Evolutionary conservation across 805 yeast species (phyloP).

Genomic region (Ogataea wickerhamii): DNA sequence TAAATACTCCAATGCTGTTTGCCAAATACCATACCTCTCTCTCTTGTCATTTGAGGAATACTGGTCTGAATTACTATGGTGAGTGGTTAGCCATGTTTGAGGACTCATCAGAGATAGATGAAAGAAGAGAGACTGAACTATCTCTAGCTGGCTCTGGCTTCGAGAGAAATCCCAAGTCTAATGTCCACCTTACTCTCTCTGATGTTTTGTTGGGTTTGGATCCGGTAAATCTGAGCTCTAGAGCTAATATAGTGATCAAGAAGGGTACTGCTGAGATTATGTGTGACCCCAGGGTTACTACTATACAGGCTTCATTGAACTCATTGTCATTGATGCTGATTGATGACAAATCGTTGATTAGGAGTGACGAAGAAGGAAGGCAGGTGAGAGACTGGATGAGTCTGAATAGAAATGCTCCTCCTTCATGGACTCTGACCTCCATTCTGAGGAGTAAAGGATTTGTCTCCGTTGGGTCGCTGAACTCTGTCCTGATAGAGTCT

Average conservation of each 20-base stretch:
- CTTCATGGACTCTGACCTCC: conserved; percentile 40
- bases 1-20: conserved; percentile 38
- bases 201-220: conserved; percentile 60
- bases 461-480: conserved; percentile 47
- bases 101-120: conserved; percentile 1
- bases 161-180: conserved; percentile 6
- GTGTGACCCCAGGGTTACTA: conserved; percentile 26
- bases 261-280: conserved; percentile 53
- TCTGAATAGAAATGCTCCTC: conserved; percentile 11
- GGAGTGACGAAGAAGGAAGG: conserved; percentile 28
- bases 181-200: conserved; percentile 34
- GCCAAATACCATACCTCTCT: conserved; percentile 36
- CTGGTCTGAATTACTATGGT: conserved; percentile 55
- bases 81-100: conserved; percentile 51
- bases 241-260: conserved; percentile 47
- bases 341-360: conserved; percentile 51
- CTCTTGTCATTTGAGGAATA: conserved; percentile 45
- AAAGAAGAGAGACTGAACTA: conserved; percentile 10
- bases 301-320: conserved; percentile 39
- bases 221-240: conserved; percentile 59
- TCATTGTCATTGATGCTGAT: conserved; percentile 52
- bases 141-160: background rate
- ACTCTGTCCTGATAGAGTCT: conserved; percentile 35
- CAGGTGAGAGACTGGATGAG: conserved; percentile 22
- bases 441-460: conserved; percentile 48